phyloP scores from a whole-genome alignment of 805 yeast species.

The Vanderwaltozyma yarrowii region DNA sequence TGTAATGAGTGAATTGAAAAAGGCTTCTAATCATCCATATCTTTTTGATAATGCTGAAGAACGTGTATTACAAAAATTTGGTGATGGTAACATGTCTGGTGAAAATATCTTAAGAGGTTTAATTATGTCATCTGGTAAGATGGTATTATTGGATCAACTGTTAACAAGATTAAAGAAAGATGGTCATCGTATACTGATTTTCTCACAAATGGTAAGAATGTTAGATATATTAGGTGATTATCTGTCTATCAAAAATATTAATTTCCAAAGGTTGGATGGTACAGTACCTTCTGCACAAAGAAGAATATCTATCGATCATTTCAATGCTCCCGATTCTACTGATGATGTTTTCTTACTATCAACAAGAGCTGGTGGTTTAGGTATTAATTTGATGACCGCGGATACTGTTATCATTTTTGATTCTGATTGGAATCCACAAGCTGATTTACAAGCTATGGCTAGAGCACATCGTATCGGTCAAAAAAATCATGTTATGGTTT shows the following conservation, averaged over 20 bases:
- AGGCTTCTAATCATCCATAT: slow-evolving; percentile 96
- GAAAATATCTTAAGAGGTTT: slow-evolving; percentile 81
- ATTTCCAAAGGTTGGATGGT: slow-evolving; percentile 92
- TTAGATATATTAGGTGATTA: slow-evolving; percentile 93
- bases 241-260: slow-evolving; percentile 72
- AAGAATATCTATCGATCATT: slow-evolving; percentile 91
- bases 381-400: slow-evolving; percentile 97
- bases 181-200: slow-evolving; percentile 92
- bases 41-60: slow-evolving; percentile 89
- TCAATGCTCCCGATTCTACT: slow-evolving; percentile 84
- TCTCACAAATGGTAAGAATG: slow-evolving; percentile 96
- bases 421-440: slow-evolving; percentile 99
- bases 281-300: slow-evolving; percentile 91
- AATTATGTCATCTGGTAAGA: slow-evolving; percentile 96
- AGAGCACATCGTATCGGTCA: slow-evolving; percentile 99
- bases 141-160: slow-evolving; percentile 89
- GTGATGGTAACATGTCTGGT: slow-evolving; percentile 46
- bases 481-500: slow-evolving; percentile 94
- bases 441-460: slow-evolving; percentile 99
- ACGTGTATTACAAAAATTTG: slow-evolving; percentile 58
- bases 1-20: slow-evolving; percentile 90
- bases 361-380: slow-evolving; percentile 98
- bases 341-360: slow-evolving; percentile 86
- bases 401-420: slow-evolving; percentile 97
- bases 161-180: slow-evolving; percentile 77